Conservation (phyloP, 148 eudicot genomes). For the Tetragonia tetragonoides region DNA sequence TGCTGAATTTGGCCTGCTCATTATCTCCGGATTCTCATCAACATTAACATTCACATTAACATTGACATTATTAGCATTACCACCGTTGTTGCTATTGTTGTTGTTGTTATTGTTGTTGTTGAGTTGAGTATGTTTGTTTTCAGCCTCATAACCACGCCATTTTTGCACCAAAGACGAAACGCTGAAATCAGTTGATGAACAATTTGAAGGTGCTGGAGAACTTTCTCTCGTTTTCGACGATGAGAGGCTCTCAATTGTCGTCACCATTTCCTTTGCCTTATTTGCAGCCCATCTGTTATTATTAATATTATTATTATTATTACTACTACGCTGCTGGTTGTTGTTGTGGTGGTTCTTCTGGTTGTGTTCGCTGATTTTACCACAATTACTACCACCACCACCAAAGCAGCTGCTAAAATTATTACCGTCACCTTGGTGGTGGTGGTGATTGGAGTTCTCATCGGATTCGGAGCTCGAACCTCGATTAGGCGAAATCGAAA, state of each 20-base stretch:
- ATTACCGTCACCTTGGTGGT: background rate
- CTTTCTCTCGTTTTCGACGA: slow-evolving; percentile 13
- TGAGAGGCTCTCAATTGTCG: background rate
- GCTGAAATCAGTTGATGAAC: slow-evolving; percentile 30
- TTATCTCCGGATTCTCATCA: background rate
- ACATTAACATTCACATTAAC: background rate
- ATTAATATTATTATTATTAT: slow-evolving; percentile 6
- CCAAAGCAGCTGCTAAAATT: background rate
- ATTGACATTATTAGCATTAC: background rate
- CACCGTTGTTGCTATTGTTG: background rate
- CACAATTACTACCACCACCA: background rate
- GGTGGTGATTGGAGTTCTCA: slow-evolving; percentile 11
- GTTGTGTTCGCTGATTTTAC: background rate
- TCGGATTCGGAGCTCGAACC: slow-evolving; percentile 13
- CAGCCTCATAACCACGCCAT: slow-evolving; percentile 47
- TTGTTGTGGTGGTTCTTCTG: background rate
- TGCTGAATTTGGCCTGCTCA: background rate
- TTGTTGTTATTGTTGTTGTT: background rate
- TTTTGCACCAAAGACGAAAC: slow-evolving; percentile 71
- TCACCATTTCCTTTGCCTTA: slow-evolving; percentile 23
- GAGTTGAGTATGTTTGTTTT: slow-evolving; percentile 10
- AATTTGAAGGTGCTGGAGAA: slow-evolving; percentile 27
- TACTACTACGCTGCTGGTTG: background rate
- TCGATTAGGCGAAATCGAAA: slow-evolving; percentile 21
- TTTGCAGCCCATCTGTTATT: slow-evolving; percentile 27